Evolutionary conservation across 768 basidiomycete species (phyloP), one percentile per base, ranked within the genome.

Genomic region (Lactarius vividus): DNA sequence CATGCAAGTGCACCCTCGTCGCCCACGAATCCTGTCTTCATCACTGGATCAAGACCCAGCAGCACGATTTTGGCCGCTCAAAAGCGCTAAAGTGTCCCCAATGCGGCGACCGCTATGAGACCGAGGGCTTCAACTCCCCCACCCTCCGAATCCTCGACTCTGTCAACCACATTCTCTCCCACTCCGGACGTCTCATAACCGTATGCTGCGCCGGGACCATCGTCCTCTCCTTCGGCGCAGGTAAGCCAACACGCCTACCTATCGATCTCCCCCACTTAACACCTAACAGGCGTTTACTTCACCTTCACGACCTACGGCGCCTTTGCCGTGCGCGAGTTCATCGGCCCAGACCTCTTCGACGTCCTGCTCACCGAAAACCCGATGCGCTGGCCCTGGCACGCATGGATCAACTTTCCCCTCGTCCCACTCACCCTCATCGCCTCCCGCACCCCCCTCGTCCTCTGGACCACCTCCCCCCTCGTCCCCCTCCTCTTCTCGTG

Each of bases 11-110:
- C 72, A 91, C 91, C 0, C 82, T 93, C 44, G 79, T 93, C 46
- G 91, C 91, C 3, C 91, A 92, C 75, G 89, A 92, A 73, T 77
- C 84, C 0, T 93, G 91, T 76, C 83, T 93, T 18, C 81, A 92
- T 37, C 84, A 86, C 68, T 93, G 91, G 91, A 90, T 93, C 44
- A 83, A 86, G 66, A 81, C 88, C 20, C 84, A 89, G 3, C 88
- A 92, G 70, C 79, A 81, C 28, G 85, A 79, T 56, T 63, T 80
- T 8, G 75, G 79, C 11, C 83, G 86, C 10, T 80, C 84, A 33
- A 76, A 71, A 23, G 88, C 89, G 0, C 81, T 91, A 66, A 89
- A 91, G 72, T 93, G 91, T 70, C 90, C 91, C 0, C 91, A 93
- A 67, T 93, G 91, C 67, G 81, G 86, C 13, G 78, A 86, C 0